A percentile compares a stretch with the other conserved stretches of the same genome.
phyloP scores from a whole-genome alignment of 768 basidiomycete genomes.

The Tricholoma saponaceum region DNA sequence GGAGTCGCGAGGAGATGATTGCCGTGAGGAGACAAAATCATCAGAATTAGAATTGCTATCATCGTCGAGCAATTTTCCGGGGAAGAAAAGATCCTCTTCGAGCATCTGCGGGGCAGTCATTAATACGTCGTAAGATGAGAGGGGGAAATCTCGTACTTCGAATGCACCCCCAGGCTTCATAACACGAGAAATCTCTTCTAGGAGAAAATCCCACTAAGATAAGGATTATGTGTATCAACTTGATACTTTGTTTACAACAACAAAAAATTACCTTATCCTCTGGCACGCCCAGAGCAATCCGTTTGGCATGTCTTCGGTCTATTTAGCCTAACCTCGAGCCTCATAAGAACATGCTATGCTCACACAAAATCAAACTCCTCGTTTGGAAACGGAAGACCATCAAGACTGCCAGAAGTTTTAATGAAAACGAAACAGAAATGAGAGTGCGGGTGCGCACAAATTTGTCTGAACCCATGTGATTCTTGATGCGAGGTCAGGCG shows the following conservation, averaged over 20 bases:
- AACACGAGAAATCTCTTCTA: slow-evolving; percentile 68
- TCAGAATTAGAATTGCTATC: slow-evolving; percentile 25
- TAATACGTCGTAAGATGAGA: not conserved
- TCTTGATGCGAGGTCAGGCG: slow-evolving; percentile 50
- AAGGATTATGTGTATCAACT: not conserved
- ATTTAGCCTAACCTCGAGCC: slow-evolving; percentile 4
- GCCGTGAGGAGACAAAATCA: slow-evolving; percentile 19
- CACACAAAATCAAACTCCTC: slow-evolving; percentile 80
- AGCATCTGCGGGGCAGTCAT: slow-evolving; percentile 42
- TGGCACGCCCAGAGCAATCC: slow-evolving; percentile 71
- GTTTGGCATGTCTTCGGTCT: slow-evolving; percentile 56
- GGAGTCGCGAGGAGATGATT: slow-evolving; percentile 6
- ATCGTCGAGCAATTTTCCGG: slow-evolving; percentile 43
- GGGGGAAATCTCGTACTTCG: slow-evolving; percentile 39
- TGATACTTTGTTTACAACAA: not conserved
- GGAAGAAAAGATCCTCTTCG: slow-evolving; percentile 75
- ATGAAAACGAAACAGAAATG: slow-evolving; percentile 3
- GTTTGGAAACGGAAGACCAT: slow-evolving; percentile 63
- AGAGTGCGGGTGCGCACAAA: slow-evolving; percentile 44
- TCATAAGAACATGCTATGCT: slow-evolving; percentile 20
- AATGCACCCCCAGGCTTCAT: slow-evolving; percentile 74
- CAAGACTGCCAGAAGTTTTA: slow-evolving; percentile 41
- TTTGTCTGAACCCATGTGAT: slow-evolving; percentile 73
- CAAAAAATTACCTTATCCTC: slow-evolving; percentile 57
- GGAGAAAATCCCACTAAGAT: slow-evolving; percentile 58